These are phyloP conservation scores for Clausena lansium DNA, from an alignment of 345 rosid genomes.

Conservation along the genomic window DNA sequence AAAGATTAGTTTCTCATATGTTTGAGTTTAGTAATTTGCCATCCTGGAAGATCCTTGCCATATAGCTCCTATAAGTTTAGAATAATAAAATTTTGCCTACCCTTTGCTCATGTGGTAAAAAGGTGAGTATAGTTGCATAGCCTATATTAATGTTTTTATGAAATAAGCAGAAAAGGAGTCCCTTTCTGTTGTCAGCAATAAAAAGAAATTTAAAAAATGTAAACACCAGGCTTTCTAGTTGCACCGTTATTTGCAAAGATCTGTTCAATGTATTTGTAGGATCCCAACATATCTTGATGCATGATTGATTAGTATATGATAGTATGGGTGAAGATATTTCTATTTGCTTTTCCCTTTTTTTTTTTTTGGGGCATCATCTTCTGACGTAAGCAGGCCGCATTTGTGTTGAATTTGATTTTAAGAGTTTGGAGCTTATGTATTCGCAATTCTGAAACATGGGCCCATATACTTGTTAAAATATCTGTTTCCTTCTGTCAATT, in stretches of 20 bases:
- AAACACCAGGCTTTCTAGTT: no score
- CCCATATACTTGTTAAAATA: constrained; percentile 9
- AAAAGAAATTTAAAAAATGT: no score
- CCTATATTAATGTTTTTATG: no score
- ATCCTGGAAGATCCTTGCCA: neutral
- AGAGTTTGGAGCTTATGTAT: neutral
- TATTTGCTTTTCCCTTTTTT: neutral
- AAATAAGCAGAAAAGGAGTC: no score
- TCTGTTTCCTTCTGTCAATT: constrained; percentile 12
- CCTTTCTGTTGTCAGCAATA: no score
- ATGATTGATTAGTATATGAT: neutral
- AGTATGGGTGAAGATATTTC: no score
- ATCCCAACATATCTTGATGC: neutral
- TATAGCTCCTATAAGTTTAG: neutral
- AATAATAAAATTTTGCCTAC: neutral
- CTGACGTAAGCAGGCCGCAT: neutral
- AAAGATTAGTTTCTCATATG: neutral
- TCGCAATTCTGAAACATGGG: neutral
- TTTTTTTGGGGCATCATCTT: neutral
- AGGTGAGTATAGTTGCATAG: no score
- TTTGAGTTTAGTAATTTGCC: no score
- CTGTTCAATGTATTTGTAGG: neutral
- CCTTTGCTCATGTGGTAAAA: neutral
- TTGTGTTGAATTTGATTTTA: neutral
- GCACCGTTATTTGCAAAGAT: no score